Percentiles rank a stretch among this genome's conserved stretches.
Conservation (phyloP, 768 basidiomycete genomes). For the Myochromella boudieri region DNA sequence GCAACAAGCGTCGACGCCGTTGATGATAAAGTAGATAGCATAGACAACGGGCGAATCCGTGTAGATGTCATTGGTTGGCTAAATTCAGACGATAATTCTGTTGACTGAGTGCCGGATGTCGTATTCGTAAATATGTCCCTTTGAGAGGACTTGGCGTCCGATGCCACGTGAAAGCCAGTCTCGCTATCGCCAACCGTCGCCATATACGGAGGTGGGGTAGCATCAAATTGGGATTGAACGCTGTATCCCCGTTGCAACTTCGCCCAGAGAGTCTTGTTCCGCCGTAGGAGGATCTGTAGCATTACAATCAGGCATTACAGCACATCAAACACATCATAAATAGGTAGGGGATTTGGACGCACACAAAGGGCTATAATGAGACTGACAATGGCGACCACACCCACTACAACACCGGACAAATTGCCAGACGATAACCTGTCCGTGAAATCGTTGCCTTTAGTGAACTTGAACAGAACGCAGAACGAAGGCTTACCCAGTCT, state of each 20-base stretch:
- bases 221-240: constrained; percentile 28
- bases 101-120: too few species aligned
- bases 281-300: constrained; percentile 18
- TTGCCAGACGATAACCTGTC: constrained; percentile 12
- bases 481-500: background rate
- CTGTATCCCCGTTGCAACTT: constrained; percentile 26
- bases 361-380: constrained; percentile 20
- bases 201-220: constrained; percentile 1
- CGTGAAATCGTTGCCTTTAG: background rate
- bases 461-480: background rate
- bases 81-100: too few species aligned
- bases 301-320: background rate
- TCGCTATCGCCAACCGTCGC: background rate
- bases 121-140: background rate
- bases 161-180: constrained; percentile 1
- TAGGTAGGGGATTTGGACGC: background rate
- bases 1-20: constrained; percentile 24
- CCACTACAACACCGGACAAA: too few species aligned
- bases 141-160: constrained; percentile 1
- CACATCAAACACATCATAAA: background rate
- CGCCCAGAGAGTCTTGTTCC: constrained; percentile 25
- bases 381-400: constrained; percentile 8
- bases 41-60: constrained; percentile 7
- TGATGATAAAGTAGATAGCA: constrained; percentile 17
- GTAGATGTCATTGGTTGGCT: too few species aligned